These are phyloP conservation scores for Dysphania ambrosioides DNA, from an alignment of 148 eudicot genomes.

Conservation along the genomic window DNA sequence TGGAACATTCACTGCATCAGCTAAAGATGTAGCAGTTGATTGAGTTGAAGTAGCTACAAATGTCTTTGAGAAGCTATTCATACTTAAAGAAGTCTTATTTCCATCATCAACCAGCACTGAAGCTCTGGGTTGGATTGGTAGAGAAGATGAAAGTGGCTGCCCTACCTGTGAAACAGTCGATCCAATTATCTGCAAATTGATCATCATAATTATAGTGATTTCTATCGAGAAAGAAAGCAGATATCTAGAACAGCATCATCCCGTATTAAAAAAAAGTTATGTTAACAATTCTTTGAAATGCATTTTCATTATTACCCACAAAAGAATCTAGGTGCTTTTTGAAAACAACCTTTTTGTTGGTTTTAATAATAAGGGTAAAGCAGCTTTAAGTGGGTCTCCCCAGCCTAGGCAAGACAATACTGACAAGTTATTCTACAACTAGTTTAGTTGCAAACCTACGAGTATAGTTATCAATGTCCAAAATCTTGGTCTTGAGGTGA, in stretches of 20 bases:
- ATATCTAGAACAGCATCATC: not conserved
- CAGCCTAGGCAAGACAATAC: too few relatives aligned
- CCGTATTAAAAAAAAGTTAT: not conserved
- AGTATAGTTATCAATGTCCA: too few relatives aligned
- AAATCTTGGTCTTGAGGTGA: too few relatives aligned
- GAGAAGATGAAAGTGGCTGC: constrained; percentile 48
- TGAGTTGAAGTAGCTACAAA: constrained; percentile 39
- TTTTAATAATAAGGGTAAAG: not conserved
- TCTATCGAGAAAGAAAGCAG: not conserved
- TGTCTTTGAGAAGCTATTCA: constrained; percentile 51
- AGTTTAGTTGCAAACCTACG: too few relatives aligned
- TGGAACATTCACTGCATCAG: constrained; percentile 39
- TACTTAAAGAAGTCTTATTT: constrained; percentile 41
- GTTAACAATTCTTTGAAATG: not conserved
- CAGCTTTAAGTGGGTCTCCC: not conserved
- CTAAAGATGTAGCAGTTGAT: constrained; percentile 35
- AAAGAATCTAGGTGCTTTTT: not conserved
- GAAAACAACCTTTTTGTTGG: not conserved
- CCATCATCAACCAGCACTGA: constrained; percentile 50
- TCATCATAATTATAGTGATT: not conserved
- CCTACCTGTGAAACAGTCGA: constrained; percentile 41
- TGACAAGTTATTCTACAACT: too few relatives aligned
- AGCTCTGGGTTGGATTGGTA: constrained; percentile 49
- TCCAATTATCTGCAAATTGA: constrained; percentile 42
- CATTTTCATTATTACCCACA: not conserved